phyloP scores from a whole-genome alignment of 805 yeast genomes.

The Yamadazyma insecticola region DNA sequence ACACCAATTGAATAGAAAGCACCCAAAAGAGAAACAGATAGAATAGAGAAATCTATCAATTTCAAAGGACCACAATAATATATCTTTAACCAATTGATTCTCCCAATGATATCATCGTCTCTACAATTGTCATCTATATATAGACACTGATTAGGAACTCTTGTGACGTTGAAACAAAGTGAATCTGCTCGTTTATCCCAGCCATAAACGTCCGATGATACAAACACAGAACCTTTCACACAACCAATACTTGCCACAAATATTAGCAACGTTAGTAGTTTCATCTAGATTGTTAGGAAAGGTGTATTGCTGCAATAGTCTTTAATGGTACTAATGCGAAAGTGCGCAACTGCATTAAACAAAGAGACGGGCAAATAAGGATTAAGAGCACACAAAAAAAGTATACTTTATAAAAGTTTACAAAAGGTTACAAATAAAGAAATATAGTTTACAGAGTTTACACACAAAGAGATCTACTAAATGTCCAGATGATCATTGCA shows the following conservation, averaged over 20 bases:
- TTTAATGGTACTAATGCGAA: not conserved
- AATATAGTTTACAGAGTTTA: too few relatives aligned
- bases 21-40: constrained; percentile 9
- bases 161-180: constrained; percentile 1
- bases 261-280: not conserved
- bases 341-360: not conserved
- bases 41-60: constrained; percentile 13
- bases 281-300: too few relatives aligned
- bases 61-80: constrained; percentile 24
- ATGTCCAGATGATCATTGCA: constrained; percentile 62
- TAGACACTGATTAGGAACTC: constrained; percentile 29
- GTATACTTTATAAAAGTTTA: too few relatives aligned
- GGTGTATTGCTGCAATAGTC: too few relatives aligned
- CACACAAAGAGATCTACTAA: not conserved
- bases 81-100: constrained; percentile 30
- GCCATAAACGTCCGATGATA: not conserved
- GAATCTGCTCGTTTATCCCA: not conserved
- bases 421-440: too few relatives aligned
- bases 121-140: constrained; percentile 32
- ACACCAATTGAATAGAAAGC: constrained; percentile 65
- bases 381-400: not conserved
- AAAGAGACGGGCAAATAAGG: not conserved
- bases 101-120: constrained; percentile 25
- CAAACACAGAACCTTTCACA: not conserved
- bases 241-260: not conserved